Evolutionary conservation across 495 filamentous ascomycete genomes (phyloP).

Genomic region (Tetracladium setigerum): DNA sequence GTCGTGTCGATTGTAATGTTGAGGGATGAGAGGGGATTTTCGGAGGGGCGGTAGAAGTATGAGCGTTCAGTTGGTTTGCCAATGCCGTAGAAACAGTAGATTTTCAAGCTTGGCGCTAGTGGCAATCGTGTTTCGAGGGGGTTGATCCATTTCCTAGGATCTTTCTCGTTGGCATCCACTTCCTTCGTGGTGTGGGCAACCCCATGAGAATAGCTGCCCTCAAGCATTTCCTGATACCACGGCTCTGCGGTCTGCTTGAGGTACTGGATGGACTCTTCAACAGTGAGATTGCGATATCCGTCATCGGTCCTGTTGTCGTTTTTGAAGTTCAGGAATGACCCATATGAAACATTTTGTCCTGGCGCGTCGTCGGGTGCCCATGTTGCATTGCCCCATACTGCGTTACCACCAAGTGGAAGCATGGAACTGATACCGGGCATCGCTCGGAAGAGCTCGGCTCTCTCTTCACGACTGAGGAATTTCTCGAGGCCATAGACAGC

Average conservation of each 20-base stretch:
- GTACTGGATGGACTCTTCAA: slow-evolving; percentile 67
- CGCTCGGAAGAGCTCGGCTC: slow-evolving; percentile 88
- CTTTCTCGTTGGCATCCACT: slow-evolving; percentile 79
- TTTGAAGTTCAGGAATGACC: slow-evolving; percentile 83
- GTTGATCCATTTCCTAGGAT: slow-evolving; percentile 86
- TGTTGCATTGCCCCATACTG: slow-evolving; percentile 85
- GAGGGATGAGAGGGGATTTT: slow-evolving; percentile 53
- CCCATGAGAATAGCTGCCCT: slow-evolving; percentile 75
- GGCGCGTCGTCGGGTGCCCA: slow-evolving; percentile 86
- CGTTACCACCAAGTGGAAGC: slow-evolving; percentile 92
- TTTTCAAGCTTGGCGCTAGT: slow-evolving; percentile 82
- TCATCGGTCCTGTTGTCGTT: slow-evolving; percentile 45
- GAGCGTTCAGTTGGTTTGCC: slow-evolving; percentile 85
- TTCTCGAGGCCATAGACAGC: slow-evolving; percentile 96
- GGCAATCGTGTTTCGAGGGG: slow-evolving; percentile 87
- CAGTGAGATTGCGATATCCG: slow-evolving; percentile 66
- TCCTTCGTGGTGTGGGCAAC: slow-evolving; percentile 74
- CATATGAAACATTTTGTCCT: slow-evolving; percentile 62
- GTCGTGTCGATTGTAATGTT: slow-evolving; percentile 89
- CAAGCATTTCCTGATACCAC: slow-evolving; percentile 74
- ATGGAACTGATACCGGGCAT: slow-evolving; percentile 97
- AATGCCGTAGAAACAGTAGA: slow-evolving; percentile 94
- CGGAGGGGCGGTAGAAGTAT: slow-evolving; percentile 82
- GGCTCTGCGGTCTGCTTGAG: slow-evolving; percentile 67
- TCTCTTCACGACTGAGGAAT: slow-evolving; percentile 82